These are phyloP conservation scores for Bolboschoenoplectus hybrid DNA, from an alignment of 202 grass and related monocot species.

Conservation along the genomic window DNA sequence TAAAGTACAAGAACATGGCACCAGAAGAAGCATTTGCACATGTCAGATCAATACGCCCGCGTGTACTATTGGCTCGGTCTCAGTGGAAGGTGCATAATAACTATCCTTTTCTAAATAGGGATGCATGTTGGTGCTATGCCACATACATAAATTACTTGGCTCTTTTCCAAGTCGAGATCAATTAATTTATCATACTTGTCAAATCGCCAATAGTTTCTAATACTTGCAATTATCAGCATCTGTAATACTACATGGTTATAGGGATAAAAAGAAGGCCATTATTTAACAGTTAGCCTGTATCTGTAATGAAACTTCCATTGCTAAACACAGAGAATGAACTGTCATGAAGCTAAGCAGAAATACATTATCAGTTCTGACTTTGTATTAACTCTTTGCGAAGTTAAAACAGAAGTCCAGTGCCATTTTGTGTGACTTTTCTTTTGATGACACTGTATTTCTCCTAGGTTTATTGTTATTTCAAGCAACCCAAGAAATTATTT, in stretches of 20 bases:
- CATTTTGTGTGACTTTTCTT: background rate
- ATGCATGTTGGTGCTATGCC: background rate
- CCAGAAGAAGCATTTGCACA: conserved; percentile 62
- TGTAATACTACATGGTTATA: background rate
- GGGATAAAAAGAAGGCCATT: background rate
- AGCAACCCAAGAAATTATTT: background rate
- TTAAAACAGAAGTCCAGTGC: background rate
- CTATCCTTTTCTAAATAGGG: background rate
- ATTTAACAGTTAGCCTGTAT: background rate
- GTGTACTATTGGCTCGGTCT: conserved; percentile 72
- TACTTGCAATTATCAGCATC: background rate
- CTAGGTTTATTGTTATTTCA: background rate
- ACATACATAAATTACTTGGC: background rate
- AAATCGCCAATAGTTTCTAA: conserved; percentile 11
- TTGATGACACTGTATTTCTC: background rate
- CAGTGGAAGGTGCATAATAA: conserved; percentile 69
- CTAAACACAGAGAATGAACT: conserved; percentile 14
- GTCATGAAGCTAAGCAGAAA: background rate
- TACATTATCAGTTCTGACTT: background rate
- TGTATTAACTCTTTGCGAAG: background rate
- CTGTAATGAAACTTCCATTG: background rate
- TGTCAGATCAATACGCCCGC: conserved; percentile 71
- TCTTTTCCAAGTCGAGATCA: conserved; percentile 23
- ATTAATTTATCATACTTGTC: conserved; percentile 1
- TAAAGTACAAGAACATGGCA: conserved; percentile 88